A percentile compares a stretch with the other conserved stretches of the same genome.
Evolutionary conservation across 2,329 filamentous ascomycete genomes (phyloP).

Genomic region (Calonectria pseudoreteaudii): DNA sequence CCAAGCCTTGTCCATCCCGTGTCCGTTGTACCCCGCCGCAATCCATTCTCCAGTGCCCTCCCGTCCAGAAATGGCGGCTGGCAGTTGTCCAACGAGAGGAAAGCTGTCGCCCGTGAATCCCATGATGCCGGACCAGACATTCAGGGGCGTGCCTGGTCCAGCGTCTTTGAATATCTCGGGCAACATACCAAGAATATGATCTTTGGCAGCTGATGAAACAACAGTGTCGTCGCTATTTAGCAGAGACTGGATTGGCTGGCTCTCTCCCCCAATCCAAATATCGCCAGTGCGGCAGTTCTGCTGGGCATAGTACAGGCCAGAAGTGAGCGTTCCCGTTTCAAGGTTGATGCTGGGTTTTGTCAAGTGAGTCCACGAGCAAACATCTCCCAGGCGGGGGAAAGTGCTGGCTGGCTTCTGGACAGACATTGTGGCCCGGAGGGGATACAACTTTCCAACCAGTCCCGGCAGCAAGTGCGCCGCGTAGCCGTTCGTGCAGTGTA

Average conservation of each 20-base stretch:
- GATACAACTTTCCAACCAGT: constrained; percentile 55
- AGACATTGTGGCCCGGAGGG: constrained; percentile 59
- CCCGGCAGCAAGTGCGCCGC: constrained; percentile 61
- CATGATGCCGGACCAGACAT: constrained; percentile 61
- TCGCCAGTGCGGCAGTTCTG: constrained; percentile 49
- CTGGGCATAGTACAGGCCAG: constrained; percentile 36
- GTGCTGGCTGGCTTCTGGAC: constrained; percentile 54
- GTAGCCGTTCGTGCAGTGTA: constrained; percentile 68
- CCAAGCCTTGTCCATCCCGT: constrained; percentile 65
- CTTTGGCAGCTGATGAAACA: constrained; percentile 48
- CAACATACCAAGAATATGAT: constrained; percentile 52
- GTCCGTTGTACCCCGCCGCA: constrained; percentile 59
- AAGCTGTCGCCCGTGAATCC: constrained; percentile 57
- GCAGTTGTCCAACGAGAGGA: constrained; percentile 59
- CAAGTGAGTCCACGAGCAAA: constrained; percentile 59
- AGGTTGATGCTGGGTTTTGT: constrained; percentile 58
- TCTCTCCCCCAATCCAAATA: constrained; percentile 65
- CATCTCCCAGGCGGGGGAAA: constrained; percentile 41
- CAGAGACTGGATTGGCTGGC: constrained; percentile 51
- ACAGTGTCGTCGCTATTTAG: constrained; percentile 57
- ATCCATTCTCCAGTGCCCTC: constrained; percentile 55
- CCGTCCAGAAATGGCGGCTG: constrained; percentile 39
- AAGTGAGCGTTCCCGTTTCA: constrained; percentile 53
- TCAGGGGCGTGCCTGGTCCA: constrained; percentile 33
- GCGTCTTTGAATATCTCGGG: constrained; percentile 44